These are phyloP conservation scores for Saccharomycopsis crataegensis DNA, from an alignment of 1,139 yeast genomes.

Conservation along the genomic window DNA sequence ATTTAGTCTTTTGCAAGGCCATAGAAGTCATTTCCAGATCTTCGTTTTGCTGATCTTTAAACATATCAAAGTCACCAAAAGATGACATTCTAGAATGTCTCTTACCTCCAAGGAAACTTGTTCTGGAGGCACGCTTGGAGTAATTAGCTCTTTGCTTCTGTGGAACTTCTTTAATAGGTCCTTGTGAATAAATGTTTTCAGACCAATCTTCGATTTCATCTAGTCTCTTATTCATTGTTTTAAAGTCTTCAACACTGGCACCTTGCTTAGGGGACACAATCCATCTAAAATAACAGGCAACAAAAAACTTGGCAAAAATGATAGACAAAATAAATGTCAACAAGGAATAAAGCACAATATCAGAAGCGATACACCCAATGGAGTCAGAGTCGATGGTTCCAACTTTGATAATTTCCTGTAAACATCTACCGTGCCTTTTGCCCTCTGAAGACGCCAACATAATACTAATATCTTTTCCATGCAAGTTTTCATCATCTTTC, in stretches of 20 bases:
- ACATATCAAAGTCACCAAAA: conserved; percentile 18
- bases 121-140: conserved; percentile 22
- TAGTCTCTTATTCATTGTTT: conserved; percentile 44
- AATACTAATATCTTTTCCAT: conserved; percentile 78
- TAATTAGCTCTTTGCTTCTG: conserved; percentile 31
- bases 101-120: conserved; percentile 25
- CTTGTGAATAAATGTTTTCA: conserved; percentile 43
- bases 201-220: conserved; percentile 77
- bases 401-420: conserved; percentile 80
- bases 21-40: conserved; percentile 30
- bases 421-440: conserved; percentile 69
- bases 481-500: conserved; percentile 44
- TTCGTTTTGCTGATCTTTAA: conserved; percentile 14
- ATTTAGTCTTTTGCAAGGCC: conserved; percentile 29
- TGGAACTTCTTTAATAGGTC: conserved; percentile 46
- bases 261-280: conserved; percentile 73
- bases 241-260: conserved; percentile 53
- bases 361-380: conserved; percentile 93
- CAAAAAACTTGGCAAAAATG: conserved; percentile 64
- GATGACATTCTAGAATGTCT: conserved; percentile 24
- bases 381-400: conserved; percentile 87
- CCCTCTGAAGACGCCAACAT: conserved; percentile 63
- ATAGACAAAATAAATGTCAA: conserved; percentile 78
- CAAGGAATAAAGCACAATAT: conserved; percentile 71
- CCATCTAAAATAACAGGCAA: conserved; percentile 92